Evolutionary conservation across 441 rosid genomes (phyloP), one percentile per base, ranked within the genome.

Genomic region (Biscutella laevigata): DNA sequence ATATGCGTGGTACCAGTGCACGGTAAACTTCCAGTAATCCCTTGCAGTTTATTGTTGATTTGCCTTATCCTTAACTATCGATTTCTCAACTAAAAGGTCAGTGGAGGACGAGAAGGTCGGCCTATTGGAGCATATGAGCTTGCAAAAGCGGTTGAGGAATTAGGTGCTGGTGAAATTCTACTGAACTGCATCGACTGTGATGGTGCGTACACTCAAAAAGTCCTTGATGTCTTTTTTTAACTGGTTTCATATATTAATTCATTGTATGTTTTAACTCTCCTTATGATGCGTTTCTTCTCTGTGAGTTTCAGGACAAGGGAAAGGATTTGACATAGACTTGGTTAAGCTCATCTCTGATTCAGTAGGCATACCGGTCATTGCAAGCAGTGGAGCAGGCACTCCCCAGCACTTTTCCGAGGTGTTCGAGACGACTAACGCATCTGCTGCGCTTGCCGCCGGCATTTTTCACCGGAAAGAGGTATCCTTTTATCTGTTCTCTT

Each of bases 381-480:
- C 99, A 41, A 92, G 99, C 69, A 92, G 99, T 24, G 97, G 97
- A 13, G 99, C 95, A 5, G 99, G 97, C 46, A 50, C 67, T 54
- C 79, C 66, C 8, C 79, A 77, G 29, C 97, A 88, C 69, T 92
- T 92, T 79, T 73, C 90, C 0, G 92, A 86, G 73, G 96, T 84
- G 15, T 92, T 86, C 63, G 61, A 24, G 29, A 72, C 71, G 72
- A 81, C 97, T 45, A 84, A 82, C 61, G 95, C 97, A 51, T 88
- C 97, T 5, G 99, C 95, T 1, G 95, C 90, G 5, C 95, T 92
- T 44, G 99, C 99, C 53, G 99, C 97, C 0, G 97, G 99, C 56
- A 92, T 92, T 72, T 92, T 92, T 79, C 99, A 92, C 40, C 73
- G 97, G 47, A 82, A 92, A 67, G 99, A 88, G 95, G 95, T 92